A percentile compares a stretch with the other conserved stretches of the same genome.
Conservation (phyloP, 2,329 filamentous ascomycete species). For the Pestalotiopsis sp. region DNA sequence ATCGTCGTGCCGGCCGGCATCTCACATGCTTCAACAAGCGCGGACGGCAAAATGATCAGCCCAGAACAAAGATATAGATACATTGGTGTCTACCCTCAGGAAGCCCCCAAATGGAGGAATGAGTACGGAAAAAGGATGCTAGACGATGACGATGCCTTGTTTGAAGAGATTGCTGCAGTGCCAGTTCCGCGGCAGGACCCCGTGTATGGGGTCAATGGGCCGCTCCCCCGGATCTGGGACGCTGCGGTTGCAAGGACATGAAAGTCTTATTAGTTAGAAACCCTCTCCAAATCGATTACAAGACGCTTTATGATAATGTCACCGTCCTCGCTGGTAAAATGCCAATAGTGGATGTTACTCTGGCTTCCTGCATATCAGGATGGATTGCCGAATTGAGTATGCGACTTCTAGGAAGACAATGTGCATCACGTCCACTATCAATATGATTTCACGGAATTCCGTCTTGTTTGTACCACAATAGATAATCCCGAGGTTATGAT, state of each 20-base stretch:
- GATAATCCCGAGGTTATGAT: background rate
- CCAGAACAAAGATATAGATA: background rate
- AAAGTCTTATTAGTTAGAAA: background rate
- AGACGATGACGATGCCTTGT: background rate
- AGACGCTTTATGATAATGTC: background rate
- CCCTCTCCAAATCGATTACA: too few species aligned
- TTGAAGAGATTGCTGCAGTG: conserved; percentile 3
- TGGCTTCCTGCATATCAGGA: background rate
- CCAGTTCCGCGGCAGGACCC: background rate
- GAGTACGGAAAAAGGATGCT: background rate
- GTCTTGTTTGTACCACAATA: background rate
- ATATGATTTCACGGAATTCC: background rate
- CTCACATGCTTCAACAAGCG: conserved; percentile 42
- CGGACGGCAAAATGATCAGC: background rate
- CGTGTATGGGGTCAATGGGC: background rate
- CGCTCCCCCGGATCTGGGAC: background rate
- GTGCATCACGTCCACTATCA: background rate
- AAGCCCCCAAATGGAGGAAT: conserved; percentile 3
- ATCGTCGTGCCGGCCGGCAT: conserved; percentile 68
- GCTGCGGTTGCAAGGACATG: background rate
- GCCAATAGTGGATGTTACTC: background rate
- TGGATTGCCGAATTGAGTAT: background rate
- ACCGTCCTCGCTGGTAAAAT: background rate
- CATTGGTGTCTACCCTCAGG: conserved; percentile 6
- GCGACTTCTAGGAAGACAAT: background rate